Percentiles rank a stretch among this genome's conserved stretches.
phyloP scores from a whole-genome alignment of 495 filamentous ascomycete species.

The Neurospora tetraspora region DNA sequence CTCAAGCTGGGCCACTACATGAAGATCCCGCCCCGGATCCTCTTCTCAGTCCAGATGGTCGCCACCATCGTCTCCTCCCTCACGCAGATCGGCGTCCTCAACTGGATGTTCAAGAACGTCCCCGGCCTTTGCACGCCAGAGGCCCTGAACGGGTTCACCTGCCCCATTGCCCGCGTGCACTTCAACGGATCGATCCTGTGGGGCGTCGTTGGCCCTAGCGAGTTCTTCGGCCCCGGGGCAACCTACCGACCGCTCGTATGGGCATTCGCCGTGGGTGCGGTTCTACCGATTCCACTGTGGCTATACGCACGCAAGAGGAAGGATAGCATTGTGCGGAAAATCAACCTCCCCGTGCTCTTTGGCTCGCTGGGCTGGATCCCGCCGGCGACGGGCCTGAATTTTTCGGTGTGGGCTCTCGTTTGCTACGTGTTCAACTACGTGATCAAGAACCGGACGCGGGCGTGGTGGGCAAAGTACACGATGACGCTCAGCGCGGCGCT shows the following conservation, averaged over 20 bases:
- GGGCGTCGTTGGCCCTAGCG: conserved; percentile 71
- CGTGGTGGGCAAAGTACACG: conserved; percentile 85
- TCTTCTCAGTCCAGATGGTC: conserved; percentile 73
- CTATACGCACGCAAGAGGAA: conserved; percentile 41
- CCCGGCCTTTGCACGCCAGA: conserved; percentile 65
- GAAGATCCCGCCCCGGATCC: conserved; percentile 76
- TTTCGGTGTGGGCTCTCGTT: conserved; percentile 70
- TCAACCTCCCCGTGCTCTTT: conserved; percentile 64
- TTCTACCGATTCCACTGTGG: conserved; percentile 62
- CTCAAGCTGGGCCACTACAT: conserved; percentile 87
- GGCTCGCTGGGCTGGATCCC: conserved; percentile 72
- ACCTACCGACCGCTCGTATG: conserved; percentile 62
- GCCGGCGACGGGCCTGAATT: conserved; percentile 77
- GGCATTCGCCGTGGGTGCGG: conserved; percentile 66
- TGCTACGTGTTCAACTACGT: conserved; percentile 75
- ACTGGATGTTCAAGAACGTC: conserved; percentile 81
- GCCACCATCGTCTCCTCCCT: conserved; percentile 69
- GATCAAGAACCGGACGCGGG: conserved; percentile 51
- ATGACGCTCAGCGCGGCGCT: conserved; percentile 78
- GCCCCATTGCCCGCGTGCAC: conserved; percentile 77
- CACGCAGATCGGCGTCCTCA: conserved; percentile 72
- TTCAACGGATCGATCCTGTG: conserved; percentile 85
- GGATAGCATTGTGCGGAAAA: conserved; percentile 46
- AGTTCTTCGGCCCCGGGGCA: conserved; percentile 66
- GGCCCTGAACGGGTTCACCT: conserved; percentile 78